Evolutionary conservation across 495 filamentous ascomycete genomes (phyloP), one percentile per base, ranked within the genome.

Genomic region (Patellaria atrata): DNA sequence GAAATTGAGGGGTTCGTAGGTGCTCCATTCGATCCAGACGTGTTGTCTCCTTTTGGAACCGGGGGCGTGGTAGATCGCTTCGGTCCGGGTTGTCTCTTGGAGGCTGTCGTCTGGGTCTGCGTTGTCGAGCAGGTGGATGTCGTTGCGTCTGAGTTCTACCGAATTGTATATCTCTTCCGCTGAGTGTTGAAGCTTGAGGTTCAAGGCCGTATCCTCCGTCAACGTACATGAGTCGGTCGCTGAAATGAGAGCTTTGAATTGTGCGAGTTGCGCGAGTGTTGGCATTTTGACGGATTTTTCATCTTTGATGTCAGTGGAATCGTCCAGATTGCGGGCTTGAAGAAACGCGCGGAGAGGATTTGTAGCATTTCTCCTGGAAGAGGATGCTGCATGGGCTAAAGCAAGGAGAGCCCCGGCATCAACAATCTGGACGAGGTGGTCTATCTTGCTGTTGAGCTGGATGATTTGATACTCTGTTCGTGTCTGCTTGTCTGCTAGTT

Each of bases 1-100:
- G 33, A 37, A 41, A 25, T 29, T 45, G 13, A 21, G 29, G 2
- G 48, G 48, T 13, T 45, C 43, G 42, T 45, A 52, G 7, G 41
- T 38, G 24, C 46, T 52, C 45, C 45, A 52, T 37, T 52, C 48
- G 18, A 52, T 43, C 48, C 48, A 52, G 15, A 52, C 45, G 9
- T 38, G 33, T 11, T 37, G 39, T 18, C 40, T 43, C 17, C 24
- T 23, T 28, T 22, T 26, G 22, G 33, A 30, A 0, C 38, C 44
- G 1, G 35, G 38, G 17, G 43, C 35, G 36, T 41, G 49, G 38
- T 22, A 34, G n/a, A n/a, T n/a, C 11, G 45, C 48, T 49, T 45
- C 45, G 3, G 44, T 42, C 10, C 48, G 48, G 22, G 39, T 30
- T 16, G 5, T 32, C 15, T 48, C 48, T 24, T 35, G 21, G n/a